Base-by-base conservation (phyloP, 1,284 basidiomycete species). In the Ceratobasidium sp. region DNA sequence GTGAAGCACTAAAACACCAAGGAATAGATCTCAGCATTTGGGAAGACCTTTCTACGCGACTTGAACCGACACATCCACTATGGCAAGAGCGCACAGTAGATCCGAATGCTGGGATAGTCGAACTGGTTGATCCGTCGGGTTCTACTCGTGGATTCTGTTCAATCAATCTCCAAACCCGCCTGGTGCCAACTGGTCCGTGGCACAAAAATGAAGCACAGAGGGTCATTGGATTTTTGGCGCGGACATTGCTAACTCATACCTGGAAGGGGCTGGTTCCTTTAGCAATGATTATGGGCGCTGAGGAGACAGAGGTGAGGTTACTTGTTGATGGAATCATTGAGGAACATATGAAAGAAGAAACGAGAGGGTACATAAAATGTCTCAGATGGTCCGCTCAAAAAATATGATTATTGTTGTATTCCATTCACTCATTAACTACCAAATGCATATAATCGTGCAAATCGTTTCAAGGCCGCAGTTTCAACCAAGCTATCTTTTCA, bases 141-240 rank as follows among this genome's bases (percentile, higher is more conserved):
- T n/a, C n/a, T n/a, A 4, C 21, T 16, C 43, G 62, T 34, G 65
- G 65, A 2, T 69, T 69, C 28, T 53, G 30, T 18, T 55, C 65
- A 3, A 69, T 69, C 6, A 69, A 21, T 12, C 23, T 8, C 18
- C 39, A 26, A 3, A 43, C 53, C 1, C 32, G 41, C 5, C 65
- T 58, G 8, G 23, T 69, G 6, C 65, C 65, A 1, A 4, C 36
- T 8, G 65, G 65, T 18, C 65, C 65, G 16, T 69, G 65, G 65
- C 43, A 34, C 0, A 41, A 34, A 10, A 39, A 69, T 16, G 41
- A 69, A 16, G 21, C 32, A 12, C 65, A 69, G 41, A 34, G 41
- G 14, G 18, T 34, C 1, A 69, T 69, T 30, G 65, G 65, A 10
- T 26, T 18, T 3, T 6, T 46, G 39, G 39, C 41, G 3, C 26